phyloP scores from a whole-genome alignment of 352 stramenopile species.

The Aphanomyces stellatus region DNA sequence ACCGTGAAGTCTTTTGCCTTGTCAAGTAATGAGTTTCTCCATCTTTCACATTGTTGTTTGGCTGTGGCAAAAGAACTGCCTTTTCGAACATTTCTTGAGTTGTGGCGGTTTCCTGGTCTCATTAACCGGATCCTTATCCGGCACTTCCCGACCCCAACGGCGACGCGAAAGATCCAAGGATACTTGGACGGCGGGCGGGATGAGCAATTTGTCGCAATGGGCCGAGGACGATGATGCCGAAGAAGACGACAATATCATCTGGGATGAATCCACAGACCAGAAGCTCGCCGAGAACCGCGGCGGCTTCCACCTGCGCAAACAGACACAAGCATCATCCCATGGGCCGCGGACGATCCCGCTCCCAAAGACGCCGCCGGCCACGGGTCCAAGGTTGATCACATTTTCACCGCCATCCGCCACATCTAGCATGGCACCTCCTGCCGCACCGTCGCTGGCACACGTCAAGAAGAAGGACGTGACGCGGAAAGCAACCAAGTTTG shows the following conservation, averaged over 20 bases:
- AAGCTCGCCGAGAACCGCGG: conserved; percentile 18
- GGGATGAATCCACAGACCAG: conserved; percentile 9
- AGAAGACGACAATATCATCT: conserved; percentile 19
- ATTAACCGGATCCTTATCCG: not conserved
- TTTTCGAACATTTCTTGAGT: no score
- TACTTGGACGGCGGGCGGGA: not conserved
- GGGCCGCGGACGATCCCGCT: not conserved
- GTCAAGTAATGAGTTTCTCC: no score
- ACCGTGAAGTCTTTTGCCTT: no score
- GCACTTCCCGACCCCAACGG: not conserved
- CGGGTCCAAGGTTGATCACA: not conserved
- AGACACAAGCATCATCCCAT: not conserved
- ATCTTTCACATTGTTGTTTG: no score
- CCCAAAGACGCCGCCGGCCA: not conserved
- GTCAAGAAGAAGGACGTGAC: conserved; percentile 12
- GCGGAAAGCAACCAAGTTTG: conserved; percentile 16
- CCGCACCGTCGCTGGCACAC: not conserved
- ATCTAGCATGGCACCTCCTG: not conserved
- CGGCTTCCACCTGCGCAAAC: conserved; percentile 16
- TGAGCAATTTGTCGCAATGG: conserved; percentile 17
- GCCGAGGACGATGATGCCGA: conserved; percentile 13
- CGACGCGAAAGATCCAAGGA: conserved; percentile 12
- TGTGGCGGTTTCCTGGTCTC: no score
- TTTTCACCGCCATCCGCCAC: not conserved
- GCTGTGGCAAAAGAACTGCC: no score